Evolutionary conservation across 129 eudicot genomes (phyloP), one percentile per base, ranked within the genome.

Genomic region (Solidago caesia): DNA sequence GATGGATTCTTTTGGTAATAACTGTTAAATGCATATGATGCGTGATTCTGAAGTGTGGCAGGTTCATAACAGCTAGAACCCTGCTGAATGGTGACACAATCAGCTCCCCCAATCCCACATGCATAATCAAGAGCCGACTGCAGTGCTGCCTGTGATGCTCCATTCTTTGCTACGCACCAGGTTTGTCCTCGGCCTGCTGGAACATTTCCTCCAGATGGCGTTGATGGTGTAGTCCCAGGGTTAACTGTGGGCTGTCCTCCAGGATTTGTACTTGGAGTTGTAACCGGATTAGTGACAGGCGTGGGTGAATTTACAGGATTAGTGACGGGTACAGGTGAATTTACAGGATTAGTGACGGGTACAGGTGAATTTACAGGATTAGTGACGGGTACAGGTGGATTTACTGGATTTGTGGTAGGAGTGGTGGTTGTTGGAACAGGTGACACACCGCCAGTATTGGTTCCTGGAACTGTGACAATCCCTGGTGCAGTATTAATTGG

Each of bases 101-200:
- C 99, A 10, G 96, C 97, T 8, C 87, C 93, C 0, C 97, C 98
- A 45, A 74, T 85, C 55, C 99, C 99, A 77, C 99, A 95, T 2
- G 99, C 96, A 68, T 89, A 95, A 83, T 95, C 97, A 4, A 95
- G 84, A 48, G 90, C 99, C 5, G 87, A 49, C 78, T 95, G 99
- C 61, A 95, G 60, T 5, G 85, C 78, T 44, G 74, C 67, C 73
- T 89, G 85, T 4, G 85, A 70, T 2, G 79, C 87, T 26, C 99
- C 99, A n/a, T 61, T 79, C 83, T 82, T 85, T 4, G 94, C 97
- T 60, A 95, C 81, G 67, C 99, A 95, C 99, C 99, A 95, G 74
- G 85, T 85, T 75, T 85, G 91, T 63, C 96, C 96, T 10, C 78
- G 71, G 25, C 59, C 74, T 26, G 78, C 72, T 2, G 90, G 96